Evolutionary conservation across 2,329 filamentous ascomycete genomes (phyloP).

Genomic region (Chaetomiaceae sp.): DNA sequence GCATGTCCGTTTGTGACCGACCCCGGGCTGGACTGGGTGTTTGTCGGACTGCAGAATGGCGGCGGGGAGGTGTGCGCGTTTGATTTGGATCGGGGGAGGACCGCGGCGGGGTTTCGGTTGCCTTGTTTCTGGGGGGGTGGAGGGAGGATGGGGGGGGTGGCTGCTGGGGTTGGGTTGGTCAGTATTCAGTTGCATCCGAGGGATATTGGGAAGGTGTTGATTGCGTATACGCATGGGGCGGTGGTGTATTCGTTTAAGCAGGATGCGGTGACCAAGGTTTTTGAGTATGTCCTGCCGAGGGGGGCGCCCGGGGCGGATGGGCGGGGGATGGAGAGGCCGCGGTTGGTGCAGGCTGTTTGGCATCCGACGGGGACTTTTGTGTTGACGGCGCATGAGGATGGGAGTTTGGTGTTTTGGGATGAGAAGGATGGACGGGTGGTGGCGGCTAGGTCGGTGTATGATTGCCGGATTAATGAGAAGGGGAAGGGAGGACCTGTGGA

Average conservation of each 20-base stretch:
- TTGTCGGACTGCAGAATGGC: slow-evolving; percentile 76
- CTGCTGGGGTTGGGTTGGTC: slow-evolving; percentile 36
- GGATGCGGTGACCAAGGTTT: slow-evolving; percentile 70
- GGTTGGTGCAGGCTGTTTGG: slow-evolving; percentile 80
- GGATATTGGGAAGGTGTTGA: slow-evolving; percentile 84
- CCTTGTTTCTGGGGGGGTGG: slow-evolving; percentile 80
- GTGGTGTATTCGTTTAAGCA: slow-evolving; percentile 95
- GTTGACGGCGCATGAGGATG: slow-evolving; percentile 82
- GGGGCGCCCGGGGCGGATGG: slow-evolving; percentile 82
- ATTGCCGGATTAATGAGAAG: slow-evolving; percentile 68
- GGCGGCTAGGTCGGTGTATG: slow-evolving; percentile 74
- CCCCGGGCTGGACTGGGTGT: slow-evolving; percentile 87
- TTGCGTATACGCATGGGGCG: slow-evolving; percentile 85
- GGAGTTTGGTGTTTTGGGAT: slow-evolving; percentile 92
- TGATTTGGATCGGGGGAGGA: slow-evolving; percentile 75
- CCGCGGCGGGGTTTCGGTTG: slow-evolving; percentile 67
- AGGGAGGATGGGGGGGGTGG: slow-evolving; percentile 5
- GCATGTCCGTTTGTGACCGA: slow-evolving; percentile 68
- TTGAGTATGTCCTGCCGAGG: slow-evolving; percentile 74
- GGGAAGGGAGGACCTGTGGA: slow-evolving; percentile 42
- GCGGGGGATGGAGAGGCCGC: slow-evolving; percentile 59
- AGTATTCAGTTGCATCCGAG: slow-evolving; percentile 81
- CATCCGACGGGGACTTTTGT: slow-evolving; percentile 92
- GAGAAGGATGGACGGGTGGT: slow-evolving; percentile 79
- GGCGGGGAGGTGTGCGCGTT: slow-evolving; percentile 88